These are phyloP conservation scores for Cryptomeria japonica DNA, from an alignment of 75 land plant species.

Conservation along the genomic window DNA sequence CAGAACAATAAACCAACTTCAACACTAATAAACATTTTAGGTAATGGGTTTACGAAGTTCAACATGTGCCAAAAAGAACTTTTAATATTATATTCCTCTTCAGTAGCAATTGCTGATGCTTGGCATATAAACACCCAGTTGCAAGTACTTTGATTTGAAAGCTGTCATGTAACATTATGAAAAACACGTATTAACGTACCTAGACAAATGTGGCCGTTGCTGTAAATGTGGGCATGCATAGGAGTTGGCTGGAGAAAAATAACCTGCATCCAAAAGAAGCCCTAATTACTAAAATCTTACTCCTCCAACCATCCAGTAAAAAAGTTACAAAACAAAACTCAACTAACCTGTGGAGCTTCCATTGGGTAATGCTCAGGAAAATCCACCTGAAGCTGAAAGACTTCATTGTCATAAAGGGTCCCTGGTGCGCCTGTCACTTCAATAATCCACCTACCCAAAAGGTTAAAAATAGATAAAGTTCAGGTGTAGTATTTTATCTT, in stretches of 20 bases:
- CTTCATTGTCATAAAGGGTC: conserved; percentile 76
- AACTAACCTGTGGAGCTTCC: conserved; percentile 91
- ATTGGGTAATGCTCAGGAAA: conserved; percentile 98
- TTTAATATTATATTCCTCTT: neutral
- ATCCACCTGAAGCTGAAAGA: conserved; percentile 88
- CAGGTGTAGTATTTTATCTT: neutral
- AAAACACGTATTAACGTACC: conserved; percentile 37
- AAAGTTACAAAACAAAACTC: neutral
- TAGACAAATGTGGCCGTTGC: conserved; percentile 94
- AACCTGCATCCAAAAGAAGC: conserved; percentile 47
- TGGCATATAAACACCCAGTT: neutral
- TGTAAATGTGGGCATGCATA: conserved; percentile 91
- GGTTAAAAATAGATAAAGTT: neutral
- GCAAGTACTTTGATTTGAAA: neutral
- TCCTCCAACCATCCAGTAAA: neutral
- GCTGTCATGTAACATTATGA: neutral
- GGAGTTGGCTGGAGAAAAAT: conserved; percentile 82
- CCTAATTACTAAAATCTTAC: neutral
- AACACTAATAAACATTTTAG: neutral
- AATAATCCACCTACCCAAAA: conserved; percentile 67
- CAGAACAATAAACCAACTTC: neutral
- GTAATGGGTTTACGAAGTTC: neutral
- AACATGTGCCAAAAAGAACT: neutral
- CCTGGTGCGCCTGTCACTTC: conserved; percentile 86
- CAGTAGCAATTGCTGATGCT: neutral